These are phyloP conservation scores for Pythium scleroteichum DNA, from an alignment of 352 stramenopile species.

Conservation along the genomic window DNA sequence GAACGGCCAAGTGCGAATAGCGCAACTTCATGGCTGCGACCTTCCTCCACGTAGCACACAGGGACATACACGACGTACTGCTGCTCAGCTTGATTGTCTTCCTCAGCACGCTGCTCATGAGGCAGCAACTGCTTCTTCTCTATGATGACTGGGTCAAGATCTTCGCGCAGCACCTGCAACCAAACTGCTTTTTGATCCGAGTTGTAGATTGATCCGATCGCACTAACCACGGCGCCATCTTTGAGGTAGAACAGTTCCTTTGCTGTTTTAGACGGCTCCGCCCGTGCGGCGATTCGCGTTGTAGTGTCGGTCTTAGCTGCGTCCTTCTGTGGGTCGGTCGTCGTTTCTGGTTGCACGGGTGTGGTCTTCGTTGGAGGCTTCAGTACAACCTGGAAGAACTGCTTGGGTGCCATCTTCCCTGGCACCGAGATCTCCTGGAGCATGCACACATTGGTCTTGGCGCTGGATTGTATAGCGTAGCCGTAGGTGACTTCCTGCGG, in stretches of 20 bases:
- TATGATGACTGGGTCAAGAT: constrained; percentile 50
- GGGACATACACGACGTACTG: constrained; percentile 62
- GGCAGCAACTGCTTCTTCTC: constrained; percentile 31
- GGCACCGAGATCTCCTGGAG: constrained; percentile 65
- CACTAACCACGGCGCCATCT: constrained; percentile 47
- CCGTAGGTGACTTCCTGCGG: constrained; percentile 52
- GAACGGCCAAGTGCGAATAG: constrained; percentile 46
- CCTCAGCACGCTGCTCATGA: constrained; percentile 24
- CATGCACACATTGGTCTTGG: constrained; percentile 78
- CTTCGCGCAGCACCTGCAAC: constrained; percentile 58
- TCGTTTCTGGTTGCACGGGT: background rate
- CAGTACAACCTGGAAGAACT: constrained; percentile 55
- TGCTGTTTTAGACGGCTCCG: constrained; percentile 37
- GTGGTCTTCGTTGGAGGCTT: background rate
- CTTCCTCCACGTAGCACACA: constrained; percentile 33
- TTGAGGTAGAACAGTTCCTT: constrained; percentile 61
- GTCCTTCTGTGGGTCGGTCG: background rate
- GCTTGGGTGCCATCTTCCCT: constrained; percentile 55
- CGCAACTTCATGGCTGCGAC: constrained; percentile 33
- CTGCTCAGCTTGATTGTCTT: constrained; percentile 14
- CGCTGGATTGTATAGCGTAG: constrained; percentile 76
- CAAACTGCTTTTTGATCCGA: constrained; percentile 51
- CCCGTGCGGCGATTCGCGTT: constrained; percentile 30
- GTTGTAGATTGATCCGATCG: constrained; percentile 57
- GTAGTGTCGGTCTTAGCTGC: background rate